A percentile compares a stretch with the other conserved stretches of the same genome.
Conservation (phyloP, 2,329 filamentous ascomycete genomes). For the Colletotrichum spinosum region DNA sequence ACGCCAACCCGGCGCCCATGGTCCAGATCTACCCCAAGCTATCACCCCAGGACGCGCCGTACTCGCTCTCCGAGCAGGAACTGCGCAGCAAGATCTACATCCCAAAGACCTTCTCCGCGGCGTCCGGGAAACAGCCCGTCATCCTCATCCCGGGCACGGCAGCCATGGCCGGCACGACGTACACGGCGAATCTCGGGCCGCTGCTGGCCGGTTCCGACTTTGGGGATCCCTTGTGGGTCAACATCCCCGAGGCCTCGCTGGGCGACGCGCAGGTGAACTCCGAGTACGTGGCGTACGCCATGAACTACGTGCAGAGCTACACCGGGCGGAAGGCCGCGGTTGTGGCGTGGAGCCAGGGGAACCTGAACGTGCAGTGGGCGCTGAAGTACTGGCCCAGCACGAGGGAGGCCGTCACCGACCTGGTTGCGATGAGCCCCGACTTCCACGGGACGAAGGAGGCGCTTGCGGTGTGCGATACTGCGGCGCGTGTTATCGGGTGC, state of each 20-base stretch:
- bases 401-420: conserved; percentile 56
- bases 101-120: conserved; percentile 59
- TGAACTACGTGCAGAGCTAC: conserved; percentile 64
- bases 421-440: conserved; percentile 64
- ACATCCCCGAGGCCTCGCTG: conserved; percentile 61
- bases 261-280: conserved; percentile 62
- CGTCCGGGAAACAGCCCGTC: conserved; percentile 55
- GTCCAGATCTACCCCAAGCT: conserved; percentile 50
- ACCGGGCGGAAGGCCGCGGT: conserved; percentile 54
- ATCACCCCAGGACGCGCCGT: conserved; percentile 57
- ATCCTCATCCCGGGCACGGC: conserved; percentile 65
- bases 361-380: conserved; percentile 66
- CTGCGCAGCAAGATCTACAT: conserved; percentile 65
- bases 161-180: conserved; percentile 51
- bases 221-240: conserved; percentile 67
- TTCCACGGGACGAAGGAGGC: conserved; percentile 48
- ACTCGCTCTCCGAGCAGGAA: conserved; percentile 56
- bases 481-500: conserved; percentile 15
- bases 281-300: conserved; percentile 68
- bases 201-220: conserved; percentile 54
- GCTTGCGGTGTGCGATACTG: conserved; percentile 9
- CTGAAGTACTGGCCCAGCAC: conserved; percentile 69
- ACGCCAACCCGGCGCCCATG: conserved; percentile 19
- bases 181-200: conserved; percentile 60
- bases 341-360: conserved; percentile 67